These are phyloP conservation scores for Emergomyces africanus DNA, from an alignment of 2,329 filamentous ascomycete genomes.

Conservation along the genomic window DNA sequence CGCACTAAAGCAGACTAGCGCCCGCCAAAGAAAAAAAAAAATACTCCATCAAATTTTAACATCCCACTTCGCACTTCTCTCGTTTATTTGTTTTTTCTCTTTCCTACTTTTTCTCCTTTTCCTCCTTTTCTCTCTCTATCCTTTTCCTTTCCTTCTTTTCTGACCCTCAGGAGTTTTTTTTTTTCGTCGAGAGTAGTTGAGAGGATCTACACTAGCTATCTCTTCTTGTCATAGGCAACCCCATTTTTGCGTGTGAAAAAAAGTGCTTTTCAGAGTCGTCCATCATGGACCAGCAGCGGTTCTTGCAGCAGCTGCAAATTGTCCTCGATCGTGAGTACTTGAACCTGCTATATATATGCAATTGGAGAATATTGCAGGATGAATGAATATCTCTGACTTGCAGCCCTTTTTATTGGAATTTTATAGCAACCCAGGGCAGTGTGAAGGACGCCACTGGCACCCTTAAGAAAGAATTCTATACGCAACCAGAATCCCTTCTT, in stretches of 20 bases:
- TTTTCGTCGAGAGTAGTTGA: neutral
- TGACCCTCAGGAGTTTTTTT: neutral
- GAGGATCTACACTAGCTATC: neutral
- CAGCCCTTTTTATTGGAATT: conserved; percentile 7
- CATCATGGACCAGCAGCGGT: conserved; percentile 67
- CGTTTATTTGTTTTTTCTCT: neutral
- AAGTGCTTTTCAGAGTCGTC: conserved; percentile 1
- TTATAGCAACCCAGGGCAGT: conserved; percentile 68
- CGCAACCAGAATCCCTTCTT: conserved; percentile 67
- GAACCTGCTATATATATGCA: neutral
- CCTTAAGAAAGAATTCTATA: conserved; percentile 89
- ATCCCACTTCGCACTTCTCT: conserved; percentile 2
- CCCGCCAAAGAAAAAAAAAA: conserved; percentile 3
- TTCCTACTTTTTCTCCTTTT: neutral
- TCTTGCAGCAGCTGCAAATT: conserved; percentile 75
- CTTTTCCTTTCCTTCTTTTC: conserved; percentile 11
- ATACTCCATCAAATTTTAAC: neutral
- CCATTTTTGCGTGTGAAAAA: neutral
- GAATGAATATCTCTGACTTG: conserved; percentile 1
- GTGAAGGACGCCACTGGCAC: conserved; percentile 83
- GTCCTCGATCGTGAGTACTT: conserved; percentile 65
- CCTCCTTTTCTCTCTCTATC: conserved; percentile 11
- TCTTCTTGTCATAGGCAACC: neutral
- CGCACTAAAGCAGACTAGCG: conserved; percentile 2
- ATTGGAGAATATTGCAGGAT: conserved; percentile 1